Base-by-base conservation (phyloP, 2,329 filamentous ascomycete species). In the Cladosporium sp. region DNA sequence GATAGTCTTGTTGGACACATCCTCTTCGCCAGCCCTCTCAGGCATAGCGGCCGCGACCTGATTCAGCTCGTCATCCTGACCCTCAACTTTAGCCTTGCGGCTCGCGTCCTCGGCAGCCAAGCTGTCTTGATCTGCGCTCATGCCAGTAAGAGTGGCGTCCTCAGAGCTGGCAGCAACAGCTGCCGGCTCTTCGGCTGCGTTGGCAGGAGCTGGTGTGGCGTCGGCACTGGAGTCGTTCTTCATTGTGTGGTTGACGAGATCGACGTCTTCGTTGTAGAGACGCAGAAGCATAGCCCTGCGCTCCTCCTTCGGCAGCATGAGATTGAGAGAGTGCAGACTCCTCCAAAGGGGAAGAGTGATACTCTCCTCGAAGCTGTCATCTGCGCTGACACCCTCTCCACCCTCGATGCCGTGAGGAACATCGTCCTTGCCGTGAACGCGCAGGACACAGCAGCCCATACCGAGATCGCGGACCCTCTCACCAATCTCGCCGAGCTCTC, bases 251-350 rank as follows among this genome's bases (percentile, higher is more conserved):
- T 95, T 96, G 68, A 96, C 85, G 57, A 97, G 84, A 4, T 92
- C 92, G 0, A 91, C 90, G 31, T 90, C 90, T 72, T 98, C 94
- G 76, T 97, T 96, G 81, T 90, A 99, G 67, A 99, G 84, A 26
- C 95, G 86, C 69, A 98, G 83, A 71, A 98, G 81, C 92, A 98
- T 96, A 0, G 95, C 95, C 28, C 79, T 89, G 18, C 95, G 88
- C 70, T 99, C 95, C 78, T 99, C 95, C 82, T 99, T 99, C 59
- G 95, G 94, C 74, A 99, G 84, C 95, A 99, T 99, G 63, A 99
- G 86, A 78, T 99, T 99, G 66, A 98, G 84, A 23, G 91, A 94
- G 72, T 93, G 89, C 67, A 96, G 86, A 76, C 93, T 96, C 80
- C 96, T 90, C 95, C 95, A 99, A 31, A 99, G 82, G 3, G 95